Evolutionary conservation across 371 early-diverging fungal species (phyloP).

Genomic region (Batkoa obscura): DNA sequence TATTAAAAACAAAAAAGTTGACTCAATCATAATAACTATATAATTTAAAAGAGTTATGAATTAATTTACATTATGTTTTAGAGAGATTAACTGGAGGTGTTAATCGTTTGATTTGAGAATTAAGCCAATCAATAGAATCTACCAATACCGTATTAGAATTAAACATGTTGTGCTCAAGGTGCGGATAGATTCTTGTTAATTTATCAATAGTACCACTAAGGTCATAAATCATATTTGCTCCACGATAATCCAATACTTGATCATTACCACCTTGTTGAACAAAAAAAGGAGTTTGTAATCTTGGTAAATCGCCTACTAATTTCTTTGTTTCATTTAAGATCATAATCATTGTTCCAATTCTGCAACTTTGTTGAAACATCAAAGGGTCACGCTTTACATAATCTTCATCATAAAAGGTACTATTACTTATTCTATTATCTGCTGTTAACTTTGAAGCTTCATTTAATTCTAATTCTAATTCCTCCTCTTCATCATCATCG

Average conservation of each 20-base stretch:
- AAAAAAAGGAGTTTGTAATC: neutral
- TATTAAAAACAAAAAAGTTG: no score
- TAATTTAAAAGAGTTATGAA: no score
- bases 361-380: neutral
- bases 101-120: neutral
- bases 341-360: conserved; percentile 1
- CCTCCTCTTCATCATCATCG: neutral
- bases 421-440: neutral
- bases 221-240: neutral
- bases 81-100: neutral
- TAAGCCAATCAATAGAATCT: conserved; percentile 1
- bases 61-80: no score
- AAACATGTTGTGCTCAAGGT: neutral
- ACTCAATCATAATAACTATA: no score
- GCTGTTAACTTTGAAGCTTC: neutral
- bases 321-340: neutral
- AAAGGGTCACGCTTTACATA: neutral
- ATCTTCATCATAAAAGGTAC: neutral
- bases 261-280: conserved; percentile 2
- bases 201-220: neutral
- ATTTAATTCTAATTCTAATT: no score
- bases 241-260: neutral
- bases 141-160: neutral
- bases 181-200: neutral
- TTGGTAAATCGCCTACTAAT: neutral